Conservation (phyloP, 2,329 filamentous ascomycete genomes). For the Sphaerulina populicola region DNA sequence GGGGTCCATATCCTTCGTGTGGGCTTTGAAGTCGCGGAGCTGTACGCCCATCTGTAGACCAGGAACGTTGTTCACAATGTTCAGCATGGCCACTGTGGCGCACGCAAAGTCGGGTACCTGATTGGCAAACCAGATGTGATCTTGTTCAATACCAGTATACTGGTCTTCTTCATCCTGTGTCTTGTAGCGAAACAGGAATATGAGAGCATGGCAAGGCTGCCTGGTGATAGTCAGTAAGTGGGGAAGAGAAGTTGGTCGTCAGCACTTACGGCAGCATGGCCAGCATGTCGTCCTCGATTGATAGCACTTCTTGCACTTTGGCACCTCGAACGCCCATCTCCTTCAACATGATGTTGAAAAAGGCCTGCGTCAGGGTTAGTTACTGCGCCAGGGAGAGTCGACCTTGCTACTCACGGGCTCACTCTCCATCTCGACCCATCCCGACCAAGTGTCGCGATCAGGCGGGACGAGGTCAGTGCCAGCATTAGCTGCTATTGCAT, state of each 20-base stretch:
- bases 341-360: slow-evolving; percentile 77
- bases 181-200: slow-evolving; percentile 73
- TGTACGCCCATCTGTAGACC: slow-evolving; percentile 60
- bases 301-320: slow-evolving; percentile 67
- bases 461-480: slow-evolving; percentile 25
- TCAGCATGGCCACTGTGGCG: slow-evolving; percentile 83
- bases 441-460: slow-evolving; percentile 56
- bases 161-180: slow-evolving; percentile 41
- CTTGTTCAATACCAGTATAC: slow-evolving; percentile 42
- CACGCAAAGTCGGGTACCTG: slow-evolving; percentile 82
- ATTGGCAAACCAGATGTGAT: slow-evolving; percentile 85
- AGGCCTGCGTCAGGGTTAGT: slow-evolving; percentile 46
- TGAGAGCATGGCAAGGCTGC: slow-evolving; percentile 70
- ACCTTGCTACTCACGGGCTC: slow-evolving; percentile 57
- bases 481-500: slow-evolving; percentile 31
- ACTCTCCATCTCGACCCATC: slow-evolving; percentile 80
- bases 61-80: slow-evolving; percentile 80
- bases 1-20: slow-evolving; percentile 60
- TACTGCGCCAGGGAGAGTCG: background rate
- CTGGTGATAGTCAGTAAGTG: slow-evolving; percentile 38
- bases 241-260: background rate
- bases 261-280: slow-evolving; percentile 45
- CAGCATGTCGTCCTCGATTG: slow-evolving; percentile 59
- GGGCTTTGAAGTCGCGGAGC: slow-evolving; percentile 62
- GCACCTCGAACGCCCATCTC: slow-evolving; percentile 68